Base-by-base conservation (phyloP, 257 asterid genomes). In the Solanum tacnaense region DNA sequence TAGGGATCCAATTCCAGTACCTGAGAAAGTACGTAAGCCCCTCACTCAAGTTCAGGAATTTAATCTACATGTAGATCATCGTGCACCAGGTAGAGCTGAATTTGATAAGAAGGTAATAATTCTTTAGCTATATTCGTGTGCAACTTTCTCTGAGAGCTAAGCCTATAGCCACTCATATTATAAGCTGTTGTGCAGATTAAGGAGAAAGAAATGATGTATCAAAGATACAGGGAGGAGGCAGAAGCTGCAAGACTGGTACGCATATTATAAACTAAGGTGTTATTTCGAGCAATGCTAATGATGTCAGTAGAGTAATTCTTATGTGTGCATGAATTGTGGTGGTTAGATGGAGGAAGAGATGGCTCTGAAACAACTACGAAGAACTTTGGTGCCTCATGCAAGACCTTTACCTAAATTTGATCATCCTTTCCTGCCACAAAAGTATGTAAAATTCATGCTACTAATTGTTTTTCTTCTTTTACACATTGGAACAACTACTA, bases 1-100 rank as follows among this genome's bases (percentile, higher is more conserved):
- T 92, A 97, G 99, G 94, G 99, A 96, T 89, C 99, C 99, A 20
- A 95, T 95, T 91, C 98, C 99, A 85, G 90, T 96, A 56, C 96
- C 98, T 25, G 99, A 92, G 89, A 94, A 91, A 89, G 90, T 76
- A 78, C 92, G 99, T 20, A 92, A 39, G 89, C 99, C 99, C 20
- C 94, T 97, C 34, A 97, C 99, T 9, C 97, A 96, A 81, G 96
- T 97, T 84, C 95, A 95, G 87, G 96, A 89, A 91, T 97, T 97
- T 91, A 92, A 95, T 89, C 93, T 97, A 27, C 95, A 92, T 1
- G 93, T 94, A 16, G 93, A 92, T 21, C 93, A 92, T 90, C 92
- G 99, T 46, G 99, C 98, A 58, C 93, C 87, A 41, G 98, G 92
- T 73, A 91, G 99, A 92, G 94, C 98, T 41, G 98, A 94, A 88